A percentile compares a stretch with the other conserved stretches of the same genome.
Conservation (phyloP, 352 stramenopile genomes). For the Peronospora tabacina region DNA sequence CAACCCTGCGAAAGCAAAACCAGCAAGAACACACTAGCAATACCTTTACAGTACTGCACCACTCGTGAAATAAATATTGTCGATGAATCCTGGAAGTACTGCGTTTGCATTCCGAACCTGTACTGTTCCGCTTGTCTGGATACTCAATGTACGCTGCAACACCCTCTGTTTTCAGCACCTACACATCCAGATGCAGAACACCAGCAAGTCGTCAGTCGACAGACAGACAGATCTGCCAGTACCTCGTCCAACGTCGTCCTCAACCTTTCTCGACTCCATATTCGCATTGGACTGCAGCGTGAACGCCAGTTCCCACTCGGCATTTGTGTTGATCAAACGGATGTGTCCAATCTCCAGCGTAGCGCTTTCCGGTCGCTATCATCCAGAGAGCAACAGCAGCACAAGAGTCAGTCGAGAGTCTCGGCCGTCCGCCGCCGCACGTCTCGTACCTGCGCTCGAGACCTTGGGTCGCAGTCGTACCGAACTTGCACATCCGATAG, state of each 20-base stretch:
- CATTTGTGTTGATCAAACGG: slow-evolving; percentile 68
- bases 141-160: slow-evolving; percentile 75
- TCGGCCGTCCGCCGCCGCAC: neutral
- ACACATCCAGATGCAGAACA: neutral
- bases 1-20: neutral
- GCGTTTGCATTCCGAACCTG: neutral
- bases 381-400: slow-evolving; percentile 2
- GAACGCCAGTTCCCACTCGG: slow-evolving; percentile 67
- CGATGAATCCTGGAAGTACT: slow-evolving; percentile 14
- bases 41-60: slow-evolving; percentile 74
- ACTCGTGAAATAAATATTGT: slow-evolving; percentile 84
- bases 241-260: neutral
- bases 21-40: neutral
- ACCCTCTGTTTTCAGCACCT: slow-evolving; percentile 57
- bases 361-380: slow-evolving; percentile 51
- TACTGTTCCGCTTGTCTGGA: slow-evolving; percentile 15
- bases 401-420: neutral
- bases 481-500: slow-evolving; percentile 71
- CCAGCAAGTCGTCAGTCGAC: neutral
- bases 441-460: slow-evolving; percentile 45
- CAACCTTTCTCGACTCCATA: slow-evolving; percentile 78
- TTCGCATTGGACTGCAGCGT: slow-evolving; percentile 62
- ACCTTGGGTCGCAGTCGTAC: slow-evolving; percentile 69
- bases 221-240: neutral
- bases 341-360: slow-evolving; percentile 60